A percentile compares a stretch with the other conserved stretches of the same genome.
Evolutionary conservation across 164 flowering plant species (phyloP).

Genomic region (grape (Vitis vinifera)): ASM3070453v1 NC_081808.1:19402001-19402500

Average conservation of each 20-base stretch:
- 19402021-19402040: slow-evolving; percentile 1
- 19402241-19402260: not conserved
- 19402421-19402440: not conserved
- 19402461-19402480: not conserved
- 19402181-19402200: too few relatives aligned
- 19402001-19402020: not conserved
- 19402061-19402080: not conserved
- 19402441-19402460: not conserved
- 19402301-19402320: too few relatives aligned
- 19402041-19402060: not conserved
- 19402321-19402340: too few relatives aligned
- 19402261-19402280: not conserved
- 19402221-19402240: too few relatives aligned
- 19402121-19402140: not conserved
- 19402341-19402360: too few relatives aligned
- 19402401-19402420: too few relatives aligned
- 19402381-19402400: not conserved
- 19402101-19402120: not conserved
- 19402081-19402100: not conserved
- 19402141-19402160: too few relatives aligned
- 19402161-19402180: too few relatives aligned
- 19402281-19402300: too few relatives aligned
- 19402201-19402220: too few relatives aligned
- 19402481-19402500: not conserved
- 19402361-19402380: too few relatives aligned